Evolutionary conservation across 2,329 filamentous ascomycete species (phyloP), one percentile per base, ranked within the genome.

Genomic region (Coniella vitis): DNA sequence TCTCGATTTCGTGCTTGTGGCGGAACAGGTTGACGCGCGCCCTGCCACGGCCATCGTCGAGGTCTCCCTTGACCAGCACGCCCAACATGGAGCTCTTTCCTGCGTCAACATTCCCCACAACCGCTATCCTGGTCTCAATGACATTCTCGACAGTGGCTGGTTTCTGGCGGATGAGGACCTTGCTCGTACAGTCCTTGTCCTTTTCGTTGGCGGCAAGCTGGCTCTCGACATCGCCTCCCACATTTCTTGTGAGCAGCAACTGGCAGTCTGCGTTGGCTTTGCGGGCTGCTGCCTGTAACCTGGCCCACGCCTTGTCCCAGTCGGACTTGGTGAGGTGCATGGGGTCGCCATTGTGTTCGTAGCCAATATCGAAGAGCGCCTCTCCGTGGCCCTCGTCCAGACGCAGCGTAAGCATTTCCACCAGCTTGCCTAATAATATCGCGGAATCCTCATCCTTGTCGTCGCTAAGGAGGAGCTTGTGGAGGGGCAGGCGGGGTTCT

Each of bases 1-100:
- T 93, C 68, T 98, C 93, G 36, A 97, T 86, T 69, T 98, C 93
- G 62, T 98, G 93, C 68, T 98, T 97, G 67, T 98, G 93, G 14
- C 93, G 81, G 69, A 98, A 98, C 12, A 98, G 81, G 56, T 95
- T 97, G 45, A 98, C 87, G 54, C 93, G 85, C 39, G 93, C 91
- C 65, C 87, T 91, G 12, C 93, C 93, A 62, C 93, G 80, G 14
- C 93, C 93, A 67, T 98, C 93, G 60, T 98, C 93, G 2, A 98
- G 81, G 45, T 87, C 87, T 4, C 93, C 93, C 68, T 97, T 97
- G 7, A 97, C 93, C 5, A 98, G 74, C 1, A 98, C 93, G 38
- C 93, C 93, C 2, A 98, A 73, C 79, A 97, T 86, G 22, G 93
- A 97, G 63, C 88, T 95, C 70, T 98, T 98, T 0, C 93, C 93